A percentile compares a stretch with the other conserved stretches of the same genome.
These are phyloP conservation scores for Puccinia polysora DNA, from an alignment of 1,284 basidiomycete species.

Conservation along the genomic window DNA sequence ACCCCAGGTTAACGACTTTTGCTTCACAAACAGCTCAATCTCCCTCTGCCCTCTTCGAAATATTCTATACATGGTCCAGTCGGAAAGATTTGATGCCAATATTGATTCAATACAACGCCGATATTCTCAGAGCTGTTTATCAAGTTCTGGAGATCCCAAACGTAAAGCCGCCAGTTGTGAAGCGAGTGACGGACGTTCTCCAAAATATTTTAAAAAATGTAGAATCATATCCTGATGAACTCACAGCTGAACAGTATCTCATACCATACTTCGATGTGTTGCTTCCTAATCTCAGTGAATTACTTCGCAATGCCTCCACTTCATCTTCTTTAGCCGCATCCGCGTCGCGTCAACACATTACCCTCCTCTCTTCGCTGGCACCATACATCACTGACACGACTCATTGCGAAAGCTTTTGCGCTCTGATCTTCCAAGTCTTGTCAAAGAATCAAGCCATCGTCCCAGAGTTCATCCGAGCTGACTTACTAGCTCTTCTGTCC, in stretches of 20 bases:
- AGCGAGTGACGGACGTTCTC: slow-evolving; percentile 77
- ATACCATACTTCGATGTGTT: slow-evolving; percentile 72
- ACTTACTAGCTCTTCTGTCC: slow-evolving; percentile 72
- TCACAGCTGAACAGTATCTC: slow-evolving; percentile 57
- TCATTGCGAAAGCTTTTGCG: slow-evolving; percentile 71
- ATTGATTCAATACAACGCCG: slow-evolving; percentile 67
- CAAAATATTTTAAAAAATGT: slow-evolving; percentile 67
- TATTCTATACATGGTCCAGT: slow-evolving; percentile 75
- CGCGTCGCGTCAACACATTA: slow-evolving; percentile 67
- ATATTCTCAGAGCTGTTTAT: slow-evolving; percentile 71
- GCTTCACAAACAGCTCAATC: slow-evolving; percentile 85
- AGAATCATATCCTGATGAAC: slow-evolving; percentile 56
- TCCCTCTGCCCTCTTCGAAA: slow-evolving; percentile 79
- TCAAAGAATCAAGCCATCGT: slow-evolving; percentile 68
- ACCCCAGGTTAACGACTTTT: slow-evolving; percentile 71
- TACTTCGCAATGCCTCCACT: slow-evolving; percentile 46
- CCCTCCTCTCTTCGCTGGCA: slow-evolving; percentile 73
- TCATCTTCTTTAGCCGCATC: slow-evolving; percentile 63
- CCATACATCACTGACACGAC: slow-evolving; percentile 66
- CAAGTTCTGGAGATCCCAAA: slow-evolving; percentile 73
- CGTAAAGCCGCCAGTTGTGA: slow-evolving; percentile 80
- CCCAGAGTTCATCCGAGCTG: slow-evolving; percentile 79
- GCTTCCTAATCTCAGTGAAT: slow-evolving; percentile 65
- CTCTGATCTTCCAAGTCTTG: slow-evolving; percentile 74
- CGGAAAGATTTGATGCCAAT: slow-evolving; percentile 61